Evolutionary conservation across 805 yeast genomes (phyloP).

Genomic region (Maudiozyma turicensis): DNA sequence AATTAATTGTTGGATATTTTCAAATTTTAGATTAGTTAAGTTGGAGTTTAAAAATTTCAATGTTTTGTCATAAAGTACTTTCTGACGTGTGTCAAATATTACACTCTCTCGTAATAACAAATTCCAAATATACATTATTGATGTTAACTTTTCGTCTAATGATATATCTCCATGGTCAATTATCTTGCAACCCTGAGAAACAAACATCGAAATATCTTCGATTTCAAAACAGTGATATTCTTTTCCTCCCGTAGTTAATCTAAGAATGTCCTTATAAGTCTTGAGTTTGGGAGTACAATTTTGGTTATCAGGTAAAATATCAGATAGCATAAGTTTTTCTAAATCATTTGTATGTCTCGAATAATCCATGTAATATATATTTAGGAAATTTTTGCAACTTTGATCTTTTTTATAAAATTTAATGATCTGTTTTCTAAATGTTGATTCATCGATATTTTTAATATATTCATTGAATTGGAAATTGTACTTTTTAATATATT

Average conservation of each 20-base stretch:
- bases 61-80: constrained; percentile 14
- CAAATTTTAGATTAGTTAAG: constrained; percentile 1
- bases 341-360: constrained; percentile 8
- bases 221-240: neutral
- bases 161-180: neutral
- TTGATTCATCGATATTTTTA: constrained; percentile 12
- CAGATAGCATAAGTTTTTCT: constrained; percentile 16
- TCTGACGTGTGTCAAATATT: constrained; percentile 1
- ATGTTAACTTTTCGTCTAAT: neutral
- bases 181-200: neutral
- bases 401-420: neutral
- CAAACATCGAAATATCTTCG: neutral
- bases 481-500: constrained; percentile 20
- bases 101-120: constrained; percentile 5
- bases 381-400: constrained; percentile 1
- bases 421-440: constrained; percentile 14
- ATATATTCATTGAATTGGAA: constrained; percentile 16
- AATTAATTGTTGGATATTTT: constrained; percentile 2
- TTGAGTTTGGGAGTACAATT: neutral
- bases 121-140: constrained; percentile 8
- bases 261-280: neutral
- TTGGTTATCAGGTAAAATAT: constrained; percentile 5
- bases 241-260: neutral
- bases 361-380: constrained; percentile 15
- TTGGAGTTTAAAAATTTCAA: constrained; percentile 14